These are phyloP conservation scores for Plasmodium vivax DNA, from an alignment of 169 alveolate genomes.

Conservation along the genomic window DNA sequence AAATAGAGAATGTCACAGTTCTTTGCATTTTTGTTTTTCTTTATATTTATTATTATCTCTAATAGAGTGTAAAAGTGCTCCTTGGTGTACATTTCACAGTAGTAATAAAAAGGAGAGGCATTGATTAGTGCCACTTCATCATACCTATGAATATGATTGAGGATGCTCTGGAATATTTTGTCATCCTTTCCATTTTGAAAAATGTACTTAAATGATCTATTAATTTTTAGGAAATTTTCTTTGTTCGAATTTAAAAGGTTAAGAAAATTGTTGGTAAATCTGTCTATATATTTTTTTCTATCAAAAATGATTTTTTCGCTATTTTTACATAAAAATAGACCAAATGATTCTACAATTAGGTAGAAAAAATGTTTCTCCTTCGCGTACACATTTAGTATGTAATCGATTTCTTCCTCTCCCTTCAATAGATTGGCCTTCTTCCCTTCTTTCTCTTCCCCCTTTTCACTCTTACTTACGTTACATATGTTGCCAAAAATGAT, in stretches of 20 bases:
- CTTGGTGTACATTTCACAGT: conserved; percentile 30
- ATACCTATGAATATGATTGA: conserved; percentile 43
- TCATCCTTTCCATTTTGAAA: conserved; percentile 48
- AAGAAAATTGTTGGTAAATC: conserved; percentile 10
- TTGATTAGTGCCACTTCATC: conserved; percentile 65
- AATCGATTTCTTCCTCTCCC: conserved; percentile 2
- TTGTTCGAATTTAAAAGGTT: conserved; percentile 45
- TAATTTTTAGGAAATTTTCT: conserved; percentile 37
- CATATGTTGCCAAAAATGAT: background rate
- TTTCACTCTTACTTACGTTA: background rate
- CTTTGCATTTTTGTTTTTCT: conserved; percentile 48
- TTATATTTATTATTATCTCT: conserved; percentile 50
- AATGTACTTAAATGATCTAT: conserved; percentile 65
- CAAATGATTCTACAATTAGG: conserved; percentile 44
- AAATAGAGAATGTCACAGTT: conserved; percentile 39
- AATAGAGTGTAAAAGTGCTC: conserved; percentile 47
- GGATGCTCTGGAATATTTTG: conserved; percentile 14
- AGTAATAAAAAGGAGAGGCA: conserved; percentile 62
- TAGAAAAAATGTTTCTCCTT: conserved; percentile 3
- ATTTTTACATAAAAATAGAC: conserved; percentile 18
- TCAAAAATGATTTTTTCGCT: background rate
- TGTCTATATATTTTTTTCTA: conserved; percentile 21
- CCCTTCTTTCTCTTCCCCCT: background rate
- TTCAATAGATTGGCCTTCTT: background rate
- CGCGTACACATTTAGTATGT: background rate